Percentiles rank a stretch among this genome's conserved stretches.
Conservation (phyloP, 2,329 filamentous ascomycete genomes). For the Mariannaea sp. region DNA sequence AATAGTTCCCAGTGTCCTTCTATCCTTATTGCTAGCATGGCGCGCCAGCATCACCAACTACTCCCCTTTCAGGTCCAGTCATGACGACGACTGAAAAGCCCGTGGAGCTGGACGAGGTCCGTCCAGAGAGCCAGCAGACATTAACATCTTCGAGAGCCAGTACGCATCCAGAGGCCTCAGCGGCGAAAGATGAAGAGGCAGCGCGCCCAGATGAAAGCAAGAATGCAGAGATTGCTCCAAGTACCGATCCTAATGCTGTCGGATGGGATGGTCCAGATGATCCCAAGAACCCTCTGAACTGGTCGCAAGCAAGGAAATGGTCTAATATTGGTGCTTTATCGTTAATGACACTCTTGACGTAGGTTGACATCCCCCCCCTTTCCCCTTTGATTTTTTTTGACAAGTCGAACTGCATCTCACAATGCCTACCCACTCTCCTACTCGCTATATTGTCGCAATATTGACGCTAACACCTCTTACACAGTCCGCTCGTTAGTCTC, state of each 20-base stretch:
- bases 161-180: background rate
- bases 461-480: too few species aligned
- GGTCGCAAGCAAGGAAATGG: slow-evolving; percentile 56
- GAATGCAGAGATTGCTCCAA: background rate
- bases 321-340: slow-evolving; percentile 43
- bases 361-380: slow-evolving; percentile 16
- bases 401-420: too few species aligned
- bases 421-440: too few species aligned
- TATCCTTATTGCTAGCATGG: background rate
- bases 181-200: slow-evolving; percentile 21
- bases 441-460: too few species aligned
- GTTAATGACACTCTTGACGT: slow-evolving; percentile 37
- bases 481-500: slow-evolving; percentile 32
- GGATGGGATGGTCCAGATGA: slow-evolving; percentile 46
- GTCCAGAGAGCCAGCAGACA: slow-evolving; percentile 28
- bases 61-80: background rate
- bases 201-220: background rate
- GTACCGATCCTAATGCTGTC: slow-evolving; percentile 29
- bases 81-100: slow-evolving; percentile 16
- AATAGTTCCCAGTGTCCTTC: background rate
- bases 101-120: slow-evolving; percentile 9
- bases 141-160: slow-evolving; percentile 20
- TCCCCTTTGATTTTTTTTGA: background rate
- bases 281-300: slow-evolving; percentile 67
- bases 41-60: background rate